Percentiles rank a stretch among this genome's conserved stretches.
Evolutionary conservation across 352 stramenopile species (phyloP).

Genomic region (Elongisporangium senticosum): DNA sequence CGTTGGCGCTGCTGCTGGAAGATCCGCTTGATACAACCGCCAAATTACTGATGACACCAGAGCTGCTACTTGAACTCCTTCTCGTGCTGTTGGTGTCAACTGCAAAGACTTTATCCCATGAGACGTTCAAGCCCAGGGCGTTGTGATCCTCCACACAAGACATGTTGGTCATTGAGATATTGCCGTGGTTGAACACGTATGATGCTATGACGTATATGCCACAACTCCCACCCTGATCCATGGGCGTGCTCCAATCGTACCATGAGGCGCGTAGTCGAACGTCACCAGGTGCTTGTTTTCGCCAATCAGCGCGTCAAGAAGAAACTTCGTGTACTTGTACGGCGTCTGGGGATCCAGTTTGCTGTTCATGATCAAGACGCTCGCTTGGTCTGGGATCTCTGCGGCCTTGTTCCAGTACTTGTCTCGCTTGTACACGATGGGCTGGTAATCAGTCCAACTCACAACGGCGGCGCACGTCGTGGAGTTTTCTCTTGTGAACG

Average conservation of each 20-base stretch:
- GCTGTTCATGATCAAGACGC: slow-evolving; percentile 39
- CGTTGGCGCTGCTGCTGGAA: neutral
- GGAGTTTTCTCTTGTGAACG: slow-evolving; percentile 40
- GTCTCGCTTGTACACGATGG: slow-evolving; percentile 36
- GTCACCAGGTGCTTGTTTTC: slow-evolving; percentile 34
- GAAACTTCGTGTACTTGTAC: slow-evolving; percentile 38
- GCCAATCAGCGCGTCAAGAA: slow-evolving; percentile 23
- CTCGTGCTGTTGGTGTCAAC: neutral
- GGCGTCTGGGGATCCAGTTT: slow-evolving; percentile 47
- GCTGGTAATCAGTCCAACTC: slow-evolving; percentile 2
- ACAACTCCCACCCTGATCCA: slow-evolving; percentile 25
- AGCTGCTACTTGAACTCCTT: neutral
- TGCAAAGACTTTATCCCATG: neutral
- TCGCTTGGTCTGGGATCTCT: slow-evolving; percentile 24
- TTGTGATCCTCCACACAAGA: slow-evolving; percentile 21
- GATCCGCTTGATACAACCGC: neutral
- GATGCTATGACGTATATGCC: slow-evolving; percentile 36
- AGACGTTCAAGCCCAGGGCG: neutral
- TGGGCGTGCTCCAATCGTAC: slow-evolving; percentile 22
- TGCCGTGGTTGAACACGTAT: slow-evolving; percentile 27
- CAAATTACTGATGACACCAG: neutral
- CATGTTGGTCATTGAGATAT: slow-evolving; percentile 30
- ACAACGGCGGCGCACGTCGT: slow-evolving; percentile 13
- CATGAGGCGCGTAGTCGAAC: slow-evolving; percentile 39
- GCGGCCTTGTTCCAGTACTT: slow-evolving; percentile 44